Evolutionary conservation across 1,139 yeast species (phyloP), one percentile per base, ranked within the genome.

Genomic region (Meyerozyma athensensis): DNA sequence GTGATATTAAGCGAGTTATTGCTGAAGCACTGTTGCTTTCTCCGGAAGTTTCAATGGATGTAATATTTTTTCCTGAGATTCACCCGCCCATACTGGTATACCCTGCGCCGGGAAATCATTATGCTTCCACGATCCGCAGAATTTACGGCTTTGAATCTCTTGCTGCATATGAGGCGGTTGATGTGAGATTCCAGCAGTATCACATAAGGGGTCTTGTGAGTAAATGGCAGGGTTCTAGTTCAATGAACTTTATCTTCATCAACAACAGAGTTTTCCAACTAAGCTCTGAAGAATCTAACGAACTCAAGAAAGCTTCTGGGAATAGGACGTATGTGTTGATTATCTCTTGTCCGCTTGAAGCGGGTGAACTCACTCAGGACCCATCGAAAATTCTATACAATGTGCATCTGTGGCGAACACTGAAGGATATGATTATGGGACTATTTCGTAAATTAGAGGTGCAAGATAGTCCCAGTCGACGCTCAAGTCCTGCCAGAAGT

Each of bases 321-420:
- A 24, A 24, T 7, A 14, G 12, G 0, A 51, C 68, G 0, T 70
- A 65, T 40, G 42, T 76, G 3, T 43, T 77, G 1, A 49, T 52
- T 21, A 46, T 76, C 3, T 37, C 36, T 1, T 61, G 68, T 13
- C 63, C 65, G 0, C 32, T 44, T 3, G 48, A 51, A 6, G 32
- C 56, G 2, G 56, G 62, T 12, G 79, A 74, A 36, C 38, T 69
- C 9, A 38, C 68, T 3, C 77, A 72, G 42, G 72, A 68, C 40
- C 68, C 76, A 0, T 45, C 62, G 1, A 74, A 74, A 47, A 48
- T 38, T 18, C 14, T 24, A 4, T 24, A 24, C 14, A 9, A 9
- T 10, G 13, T 24, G 2, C 28, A 8, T 12, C 28, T 59, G 28
- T 45, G 61, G 33, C 44, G 48, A 6, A 44, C 56, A 1, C 41